phyloP scores from a whole-genome alignment of 2,329 filamentous ascomycete species.

The Aspergillus phoenicis region DNA sequence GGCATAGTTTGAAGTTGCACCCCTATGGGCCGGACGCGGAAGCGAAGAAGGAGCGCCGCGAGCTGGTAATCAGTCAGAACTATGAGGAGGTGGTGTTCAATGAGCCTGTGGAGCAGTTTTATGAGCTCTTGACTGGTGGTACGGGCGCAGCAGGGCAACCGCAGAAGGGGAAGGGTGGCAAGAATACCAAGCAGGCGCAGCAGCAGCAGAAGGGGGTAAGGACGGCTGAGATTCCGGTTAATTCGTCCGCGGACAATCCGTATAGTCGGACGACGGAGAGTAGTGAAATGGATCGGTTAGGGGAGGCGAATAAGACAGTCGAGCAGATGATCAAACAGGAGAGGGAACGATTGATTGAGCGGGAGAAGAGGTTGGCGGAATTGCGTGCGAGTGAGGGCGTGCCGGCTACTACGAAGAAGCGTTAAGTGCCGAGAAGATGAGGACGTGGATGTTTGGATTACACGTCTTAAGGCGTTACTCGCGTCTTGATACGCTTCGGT shows the following conservation, averaged over 20 bases:
- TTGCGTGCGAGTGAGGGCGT: slow-evolving; percentile 49
- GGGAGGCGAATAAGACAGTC: slow-evolving; percentile 61
- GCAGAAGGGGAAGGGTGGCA: slow-evolving; percentile 61
- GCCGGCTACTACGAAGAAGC: slow-evolving; percentile 45
- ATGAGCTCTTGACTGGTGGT: slow-evolving; percentile 78
- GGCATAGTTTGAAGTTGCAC: slow-evolving; percentile 88
- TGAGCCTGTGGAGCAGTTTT: slow-evolving; percentile 91
- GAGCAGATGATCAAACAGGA: slow-evolving; percentile 65
- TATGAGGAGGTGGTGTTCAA: slow-evolving; percentile 98
- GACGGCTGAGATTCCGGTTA: slow-evolving; percentile 73
- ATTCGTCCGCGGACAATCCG: slow-evolving; percentile 67
- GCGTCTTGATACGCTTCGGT: neutral
- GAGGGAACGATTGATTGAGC: slow-evolving; percentile 61
- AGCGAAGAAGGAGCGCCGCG: slow-evolving; percentile 65
- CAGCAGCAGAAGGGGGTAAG: slow-evolving; percentile 57
- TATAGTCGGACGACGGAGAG: slow-evolving; percentile 73
- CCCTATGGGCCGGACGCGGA: slow-evolving; percentile 81
- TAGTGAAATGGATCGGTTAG: slow-evolving; percentile 66
- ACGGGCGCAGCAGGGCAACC: slow-evolving; percentile 49
- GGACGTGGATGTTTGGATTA: neutral
- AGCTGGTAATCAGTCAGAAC: slow-evolving; percentile 73
- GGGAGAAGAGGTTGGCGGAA: slow-evolving; percentile 63
- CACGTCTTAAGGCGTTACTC: neutral
- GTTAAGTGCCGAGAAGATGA: slow-evolving; percentile 28
- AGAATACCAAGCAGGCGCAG: slow-evolving; percentile 53